These are phyloP conservation scores for Aegilops bicornis DNA, from an alignment of 176 grass and related monocot species.

Conservation along the genomic window DNA sequence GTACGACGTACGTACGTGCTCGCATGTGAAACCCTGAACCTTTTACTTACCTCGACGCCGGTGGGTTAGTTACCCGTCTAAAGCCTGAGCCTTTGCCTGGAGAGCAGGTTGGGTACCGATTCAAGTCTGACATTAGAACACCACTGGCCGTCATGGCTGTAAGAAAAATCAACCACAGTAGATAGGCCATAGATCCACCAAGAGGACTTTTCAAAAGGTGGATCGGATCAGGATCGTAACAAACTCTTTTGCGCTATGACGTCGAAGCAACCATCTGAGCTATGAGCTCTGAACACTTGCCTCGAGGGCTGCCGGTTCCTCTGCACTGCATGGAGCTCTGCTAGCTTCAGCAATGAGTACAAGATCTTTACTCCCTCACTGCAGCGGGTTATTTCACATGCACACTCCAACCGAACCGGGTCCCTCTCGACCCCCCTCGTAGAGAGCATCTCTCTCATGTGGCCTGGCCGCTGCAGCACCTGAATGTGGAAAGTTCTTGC, in stretches of 20 bases:
- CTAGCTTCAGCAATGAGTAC: constrained; percentile 22
- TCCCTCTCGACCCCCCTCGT: not conserved
- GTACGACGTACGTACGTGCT: not conserved
- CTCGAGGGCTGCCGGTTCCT: not conserved
- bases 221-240: not conserved
- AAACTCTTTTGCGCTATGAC: not conserved
- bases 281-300: not conserved
- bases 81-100: not conserved
- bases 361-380: constrained; percentile 1
- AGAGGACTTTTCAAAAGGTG: constrained; percentile 29
- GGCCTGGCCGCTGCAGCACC: not conserved
- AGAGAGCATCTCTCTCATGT: not conserved
- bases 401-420: constrained; percentile 14
- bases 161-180: not conserved
- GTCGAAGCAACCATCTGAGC: not conserved
- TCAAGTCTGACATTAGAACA: constrained; percentile 7
- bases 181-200: not conserved
- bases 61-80: not conserved
- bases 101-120: not conserved
- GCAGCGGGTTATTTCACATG: constrained; percentile 27
- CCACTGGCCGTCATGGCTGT: not conserved
- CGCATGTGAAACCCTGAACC: not conserved
- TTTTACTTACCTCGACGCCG: not conserved
- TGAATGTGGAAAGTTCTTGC: constrained; percentile 16
- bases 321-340: not conserved